phyloP scores from a whole-genome alignment of 768 basidiomycete genomes.

The Termitomyces sp. region DNA sequence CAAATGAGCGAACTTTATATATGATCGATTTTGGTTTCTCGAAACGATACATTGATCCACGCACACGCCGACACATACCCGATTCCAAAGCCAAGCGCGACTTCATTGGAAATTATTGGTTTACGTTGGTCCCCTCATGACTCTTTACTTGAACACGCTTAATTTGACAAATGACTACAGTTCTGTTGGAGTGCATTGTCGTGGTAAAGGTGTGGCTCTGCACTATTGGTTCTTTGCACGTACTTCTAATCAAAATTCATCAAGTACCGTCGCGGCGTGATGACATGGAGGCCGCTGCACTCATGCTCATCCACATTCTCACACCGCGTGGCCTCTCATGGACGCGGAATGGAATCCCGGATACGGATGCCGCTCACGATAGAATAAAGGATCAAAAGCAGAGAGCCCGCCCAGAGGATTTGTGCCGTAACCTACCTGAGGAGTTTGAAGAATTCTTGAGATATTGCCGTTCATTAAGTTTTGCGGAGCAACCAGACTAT shows the following conservation, averaged over 20 bases:
- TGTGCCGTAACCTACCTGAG: constrained; percentile 63
- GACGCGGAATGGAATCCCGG: constrained; percentile 80
- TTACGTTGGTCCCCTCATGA: constrained; percentile 38
- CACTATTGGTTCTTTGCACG: background rate
- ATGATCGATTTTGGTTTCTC: constrained; percentile 89
- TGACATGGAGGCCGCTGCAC: constrained; percentile 70
- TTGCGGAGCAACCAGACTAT: constrained; percentile 68
- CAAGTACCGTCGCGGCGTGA: constrained; percentile 75
- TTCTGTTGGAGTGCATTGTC: constrained; percentile 73
- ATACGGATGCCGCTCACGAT: constrained; percentile 57
- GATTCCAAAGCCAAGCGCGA: constrained; percentile 64
- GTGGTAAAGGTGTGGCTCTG: constrained; percentile 52
- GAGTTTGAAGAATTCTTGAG: constrained; percentile 75
- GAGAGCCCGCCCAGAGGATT: constrained; percentile 52
- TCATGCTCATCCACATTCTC: constrained; percentile 78
- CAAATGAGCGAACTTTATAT: constrained; percentile 57
- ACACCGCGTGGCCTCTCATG: constrained; percentile 72
- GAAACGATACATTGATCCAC: constrained; percentile 66
- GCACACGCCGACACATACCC: constrained; percentile 63
- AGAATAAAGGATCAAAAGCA: constrained; percentile 62
- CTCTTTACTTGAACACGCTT: background rate
- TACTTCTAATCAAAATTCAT: constrained; percentile 4
- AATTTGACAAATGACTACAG: constrained; percentile 20
- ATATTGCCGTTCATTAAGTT: constrained; percentile 65
- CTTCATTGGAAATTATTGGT: constrained; percentile 85